phyloP scores from a whole-genome alignment of 2,329 filamentous ascomycete genomes.

The Ilyonectria mors-panacis region DNA sequence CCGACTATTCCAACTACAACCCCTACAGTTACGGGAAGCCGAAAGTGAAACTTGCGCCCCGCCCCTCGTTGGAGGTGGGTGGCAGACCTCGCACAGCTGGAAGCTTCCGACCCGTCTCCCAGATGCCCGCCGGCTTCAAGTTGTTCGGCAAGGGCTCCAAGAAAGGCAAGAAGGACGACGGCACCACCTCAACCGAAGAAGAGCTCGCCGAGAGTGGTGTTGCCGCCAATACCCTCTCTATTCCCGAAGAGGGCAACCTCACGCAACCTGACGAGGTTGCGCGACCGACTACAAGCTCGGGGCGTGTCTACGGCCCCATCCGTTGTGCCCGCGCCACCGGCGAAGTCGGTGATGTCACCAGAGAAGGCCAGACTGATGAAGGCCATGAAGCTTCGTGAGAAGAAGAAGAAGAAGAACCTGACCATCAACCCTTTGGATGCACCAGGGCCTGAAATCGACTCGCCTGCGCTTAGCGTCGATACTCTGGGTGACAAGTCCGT shows the following conservation, averaged over 20 bases:
- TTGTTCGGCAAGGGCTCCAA: constrained; percentile 72
- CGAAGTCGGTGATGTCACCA: constrained; percentile 76
- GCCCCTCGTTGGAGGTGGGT: constrained; percentile 79
- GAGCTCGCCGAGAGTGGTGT: constrained; percentile 54
- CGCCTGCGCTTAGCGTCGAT: constrained; percentile 42
- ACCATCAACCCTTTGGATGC: constrained; percentile 45
- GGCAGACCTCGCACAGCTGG: constrained; percentile 74
- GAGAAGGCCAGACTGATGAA: constrained; percentile 96
- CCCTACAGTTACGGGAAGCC: constrained; percentile 73
- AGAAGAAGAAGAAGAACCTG: constrained; percentile 70
- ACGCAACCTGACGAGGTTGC: constrained; percentile 41
- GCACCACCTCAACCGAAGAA: constrained; percentile 52
- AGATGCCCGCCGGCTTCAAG: constrained; percentile 86
- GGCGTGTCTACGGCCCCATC: constrained; percentile 60
- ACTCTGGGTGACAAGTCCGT: constrained; percentile 41
- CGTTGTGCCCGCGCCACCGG: constrained; percentile 57
- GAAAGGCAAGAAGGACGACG: constrained; percentile 56
- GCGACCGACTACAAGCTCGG: constrained; percentile 62
- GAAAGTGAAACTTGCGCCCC: constrained; percentile 90
- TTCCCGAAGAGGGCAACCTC: constrained; percentile 50
- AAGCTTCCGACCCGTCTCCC: constrained; percentile 80
- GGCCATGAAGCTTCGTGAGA: constrained; percentile 90
- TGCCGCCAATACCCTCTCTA: constrained; percentile 54
- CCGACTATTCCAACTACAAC: constrained; percentile 65
- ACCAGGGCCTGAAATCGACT: constrained; percentile 36